A percentile compares a stretch with the other conserved stretches of the same genome.
Conservation (phyloP, 1,139 yeast species). For the Candida albicans region DNA sequence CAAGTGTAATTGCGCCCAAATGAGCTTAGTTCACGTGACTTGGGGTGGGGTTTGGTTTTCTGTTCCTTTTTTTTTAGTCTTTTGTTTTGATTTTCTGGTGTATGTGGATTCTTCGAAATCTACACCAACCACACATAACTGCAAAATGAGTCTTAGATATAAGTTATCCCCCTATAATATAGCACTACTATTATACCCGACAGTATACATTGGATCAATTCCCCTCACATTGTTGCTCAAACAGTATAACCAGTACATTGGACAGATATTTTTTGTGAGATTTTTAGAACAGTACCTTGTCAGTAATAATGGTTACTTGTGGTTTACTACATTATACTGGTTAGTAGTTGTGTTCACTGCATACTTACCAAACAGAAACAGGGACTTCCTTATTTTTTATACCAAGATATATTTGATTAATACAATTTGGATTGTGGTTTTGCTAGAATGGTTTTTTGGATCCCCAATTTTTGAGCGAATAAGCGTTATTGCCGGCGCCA, state of each 20-base stretch:
- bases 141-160: background rate
- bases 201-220: slow-evolving; percentile 18
- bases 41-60: slow-evolving; percentile 1
- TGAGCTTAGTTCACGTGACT: slow-evolving; percentile 4
- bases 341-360: slow-evolving; percentile 2
- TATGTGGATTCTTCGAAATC: background rate
- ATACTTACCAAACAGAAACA: slow-evolving; percentile 1
- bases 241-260: slow-evolving; percentile 14
- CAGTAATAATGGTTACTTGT: slow-evolving; percentile 27
- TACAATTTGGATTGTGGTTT: slow-evolving; percentile 10
- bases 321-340: slow-evolving; percentile 25
- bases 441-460: slow-evolving; percentile 47
- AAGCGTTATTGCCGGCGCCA: slow-evolving; percentile 41
- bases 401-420: slow-evolving; percentile 11
- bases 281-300: slow-evolving; percentile 23
- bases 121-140: background rate
- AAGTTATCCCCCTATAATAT: slow-evolving; percentile 5
- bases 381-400: slow-evolving; percentile 1
- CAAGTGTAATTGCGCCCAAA: background rate
- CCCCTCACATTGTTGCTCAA: slow-evolving; percentile 18
- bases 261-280: slow-evolving; percentile 16
- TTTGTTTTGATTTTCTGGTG: background rate
- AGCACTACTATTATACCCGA: slow-evolving; percentile 14
- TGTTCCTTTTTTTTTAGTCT: background rate
- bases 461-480: slow-evolving; percentile 46